These are phyloP conservation scores for Penicillium subrubescens DNA, from an alignment of 495 filamentous ascomycete species.

Conservation along the genomic window DNA sequence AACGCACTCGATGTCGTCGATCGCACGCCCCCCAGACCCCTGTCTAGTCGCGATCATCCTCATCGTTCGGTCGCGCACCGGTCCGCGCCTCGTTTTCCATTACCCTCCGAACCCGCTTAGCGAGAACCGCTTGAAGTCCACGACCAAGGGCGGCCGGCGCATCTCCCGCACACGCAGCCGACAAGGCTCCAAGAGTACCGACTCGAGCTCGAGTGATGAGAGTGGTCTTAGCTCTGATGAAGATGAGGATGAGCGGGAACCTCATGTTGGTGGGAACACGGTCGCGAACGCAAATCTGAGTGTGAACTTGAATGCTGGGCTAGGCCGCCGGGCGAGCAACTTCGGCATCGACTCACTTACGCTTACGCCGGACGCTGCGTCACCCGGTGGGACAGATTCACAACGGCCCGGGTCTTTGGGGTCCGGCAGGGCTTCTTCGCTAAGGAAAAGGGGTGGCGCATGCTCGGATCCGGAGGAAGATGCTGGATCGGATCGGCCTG, in stretches of 20 bases:
- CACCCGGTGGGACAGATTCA: constrained; percentile 35
- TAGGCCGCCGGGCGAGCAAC: constrained; percentile 40
- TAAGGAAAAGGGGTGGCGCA: constrained; percentile 38
- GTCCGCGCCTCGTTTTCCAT: constrained; percentile 87
- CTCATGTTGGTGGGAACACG: constrained; percentile 16
- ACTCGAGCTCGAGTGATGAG: constrained; percentile 50
- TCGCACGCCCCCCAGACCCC: constrained; percentile 54
- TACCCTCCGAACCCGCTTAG: constrained; percentile 70
- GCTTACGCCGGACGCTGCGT: constrained; percentile 27
- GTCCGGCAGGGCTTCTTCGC: constrained; percentile 39
- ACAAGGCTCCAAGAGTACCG: constrained; percentile 38
- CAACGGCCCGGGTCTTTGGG: constrained; percentile 46
- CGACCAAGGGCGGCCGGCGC: constrained; percentile 38
- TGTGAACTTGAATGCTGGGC: constrained; percentile 24
- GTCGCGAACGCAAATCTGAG: constrained; percentile 26
- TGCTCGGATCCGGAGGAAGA: constrained; percentile 49
- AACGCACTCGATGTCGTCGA: constrained; percentile 45
- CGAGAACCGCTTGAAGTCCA: constrained; percentile 42
- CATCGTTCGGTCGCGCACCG: constrained; percentile 77
- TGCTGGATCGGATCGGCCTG: constrained; percentile 48
- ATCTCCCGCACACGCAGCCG: constrained; percentile 34
- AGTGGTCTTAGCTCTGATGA: constrained; percentile 51
- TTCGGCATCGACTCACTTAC: constrained; percentile 42
- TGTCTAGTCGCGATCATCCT: constrained; percentile 80
- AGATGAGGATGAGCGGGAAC: constrained; percentile 49